These are phyloP conservation scores for Taphrina pruni DNA, from an alignment of 1,139 yeast species.

Conservation along the genomic window DNA sequence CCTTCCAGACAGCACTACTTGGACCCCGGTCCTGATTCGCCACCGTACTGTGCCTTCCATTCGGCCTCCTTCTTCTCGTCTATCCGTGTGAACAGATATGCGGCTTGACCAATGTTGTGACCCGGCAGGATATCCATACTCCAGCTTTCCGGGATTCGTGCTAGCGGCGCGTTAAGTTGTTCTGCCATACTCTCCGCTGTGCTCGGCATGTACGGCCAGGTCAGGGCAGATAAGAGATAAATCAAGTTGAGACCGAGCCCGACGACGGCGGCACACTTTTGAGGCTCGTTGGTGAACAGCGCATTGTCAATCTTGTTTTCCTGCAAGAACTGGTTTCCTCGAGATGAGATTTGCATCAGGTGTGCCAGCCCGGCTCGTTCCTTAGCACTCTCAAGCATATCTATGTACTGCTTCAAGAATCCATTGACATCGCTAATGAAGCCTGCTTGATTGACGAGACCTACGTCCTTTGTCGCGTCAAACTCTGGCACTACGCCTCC, in stretches of 20 bases:
- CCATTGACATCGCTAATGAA: constrained; percentile 56
- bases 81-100: constrained; percentile 87
- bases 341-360: constrained; percentile 87
- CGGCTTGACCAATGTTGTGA: constrained; percentile 89
- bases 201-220: constrained; percentile 90
- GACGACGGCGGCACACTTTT: constrained; percentile 86
- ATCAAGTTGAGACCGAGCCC: constrained; percentile 89
- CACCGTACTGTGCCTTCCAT: constrained; percentile 89
- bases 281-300: constrained; percentile 75
- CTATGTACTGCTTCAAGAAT: constrained; percentile 66
- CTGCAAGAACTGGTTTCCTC: constrained; percentile 94
- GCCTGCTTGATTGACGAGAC: constrained; percentile 54
- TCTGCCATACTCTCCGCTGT: constrained; percentile 71
- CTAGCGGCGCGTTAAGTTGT: constrained; percentile 81
- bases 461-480: constrained; percentile 59
- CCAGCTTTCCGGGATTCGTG: constrained; percentile 78
- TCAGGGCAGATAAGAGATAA: constrained; percentile 77
- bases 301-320: constrained; percentile 93
- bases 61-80: constrained; percentile 85
- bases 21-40: constrained; percentile 45
- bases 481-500: constrained; percentile 83
- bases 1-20: not conserved
- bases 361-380: constrained; percentile 87
- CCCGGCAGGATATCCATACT: constrained; percentile 69
- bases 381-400: constrained; percentile 77